A percentile compares a stretch with the other conserved stretches of the same genome.
phyloP scores from a whole-genome alignment of 78 protist species.

The Creolimax fragrantissima region DNA sequence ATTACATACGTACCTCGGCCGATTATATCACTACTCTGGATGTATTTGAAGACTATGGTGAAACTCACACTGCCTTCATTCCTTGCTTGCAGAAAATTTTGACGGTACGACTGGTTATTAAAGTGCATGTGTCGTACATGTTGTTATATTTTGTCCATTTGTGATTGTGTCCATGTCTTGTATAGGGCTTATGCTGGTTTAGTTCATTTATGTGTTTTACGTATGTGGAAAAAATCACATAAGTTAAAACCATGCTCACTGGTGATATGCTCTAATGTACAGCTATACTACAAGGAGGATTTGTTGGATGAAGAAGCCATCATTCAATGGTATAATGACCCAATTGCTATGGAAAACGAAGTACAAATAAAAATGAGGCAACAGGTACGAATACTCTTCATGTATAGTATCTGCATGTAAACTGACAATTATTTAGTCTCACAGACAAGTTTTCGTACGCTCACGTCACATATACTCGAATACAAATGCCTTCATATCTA shows the following conservation, averaged over 20 bases:
- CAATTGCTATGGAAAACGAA: background rate
- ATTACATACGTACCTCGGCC: background rate
- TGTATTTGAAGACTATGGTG: background rate
- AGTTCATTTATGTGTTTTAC: background rate
- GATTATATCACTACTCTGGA: background rate
- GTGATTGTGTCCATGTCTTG: too few species aligned
- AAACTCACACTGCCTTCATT: background rate
- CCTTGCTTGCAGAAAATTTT: background rate
- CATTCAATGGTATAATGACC: background rate
- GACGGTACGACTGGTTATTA: background rate
- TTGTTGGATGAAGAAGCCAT: background rate
- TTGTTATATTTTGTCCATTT: background rate
- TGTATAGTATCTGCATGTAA: background rate
- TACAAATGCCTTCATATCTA: background rate
- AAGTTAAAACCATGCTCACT: background rate
- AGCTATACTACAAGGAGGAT: background rate
- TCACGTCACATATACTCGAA: background rate
- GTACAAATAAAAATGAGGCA: background rate
- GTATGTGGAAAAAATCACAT: background rate
- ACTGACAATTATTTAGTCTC: background rate
- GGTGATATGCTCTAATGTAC: background rate
- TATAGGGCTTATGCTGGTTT: background rate
- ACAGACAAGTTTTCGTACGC: background rate
- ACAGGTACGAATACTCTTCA: background rate
- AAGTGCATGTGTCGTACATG: background rate